phyloP scores from a whole-genome alignment of 2,329 filamentous ascomycete species.

The Didymella lethalis region DNA sequence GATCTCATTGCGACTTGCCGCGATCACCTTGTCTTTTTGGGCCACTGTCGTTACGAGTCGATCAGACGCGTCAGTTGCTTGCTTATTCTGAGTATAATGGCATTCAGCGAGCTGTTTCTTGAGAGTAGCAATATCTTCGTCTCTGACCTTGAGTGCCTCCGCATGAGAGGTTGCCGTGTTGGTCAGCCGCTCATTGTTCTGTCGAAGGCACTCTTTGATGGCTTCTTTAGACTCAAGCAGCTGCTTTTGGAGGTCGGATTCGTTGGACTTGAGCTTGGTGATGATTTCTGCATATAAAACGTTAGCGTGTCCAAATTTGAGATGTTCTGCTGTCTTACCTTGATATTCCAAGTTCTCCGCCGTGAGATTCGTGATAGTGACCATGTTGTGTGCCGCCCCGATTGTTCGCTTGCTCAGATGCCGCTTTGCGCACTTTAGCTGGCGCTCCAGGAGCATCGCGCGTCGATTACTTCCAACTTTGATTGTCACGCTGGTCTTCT shows the following conservation, averaged over 20 bases:
- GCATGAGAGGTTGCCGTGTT: not conserved
- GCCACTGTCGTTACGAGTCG: not conserved
- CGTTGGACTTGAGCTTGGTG: no score
- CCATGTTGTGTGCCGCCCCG: no score
- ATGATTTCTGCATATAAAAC: no score
- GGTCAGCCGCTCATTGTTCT: not conserved
- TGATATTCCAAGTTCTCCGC: no score
- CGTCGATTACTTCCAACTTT: no score
- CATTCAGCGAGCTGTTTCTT: not conserved
- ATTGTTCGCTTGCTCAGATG: no score
- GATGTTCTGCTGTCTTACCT: no score
- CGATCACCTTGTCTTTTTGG: not conserved
- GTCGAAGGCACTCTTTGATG: not conserved
- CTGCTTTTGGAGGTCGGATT: not conserved
- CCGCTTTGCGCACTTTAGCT: no score
- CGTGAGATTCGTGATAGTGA: no score
- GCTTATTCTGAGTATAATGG: not conserved
- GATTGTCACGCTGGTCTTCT: no score
- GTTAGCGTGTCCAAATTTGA: no score
- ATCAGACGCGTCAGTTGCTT: not conserved
- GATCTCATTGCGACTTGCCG: not conserved
- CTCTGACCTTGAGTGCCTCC: not conserved
- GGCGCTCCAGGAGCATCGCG: no score
- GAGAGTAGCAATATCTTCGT: not conserved
- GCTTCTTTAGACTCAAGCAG: not conserved